A percentile compares a stretch with the other conserved stretches of the same genome.
These are phyloP conservation scores for Aspergillus cristatus DNA, from an alignment of 495 filamentous ascomycete species.

Conservation along the genomic window DNA sequence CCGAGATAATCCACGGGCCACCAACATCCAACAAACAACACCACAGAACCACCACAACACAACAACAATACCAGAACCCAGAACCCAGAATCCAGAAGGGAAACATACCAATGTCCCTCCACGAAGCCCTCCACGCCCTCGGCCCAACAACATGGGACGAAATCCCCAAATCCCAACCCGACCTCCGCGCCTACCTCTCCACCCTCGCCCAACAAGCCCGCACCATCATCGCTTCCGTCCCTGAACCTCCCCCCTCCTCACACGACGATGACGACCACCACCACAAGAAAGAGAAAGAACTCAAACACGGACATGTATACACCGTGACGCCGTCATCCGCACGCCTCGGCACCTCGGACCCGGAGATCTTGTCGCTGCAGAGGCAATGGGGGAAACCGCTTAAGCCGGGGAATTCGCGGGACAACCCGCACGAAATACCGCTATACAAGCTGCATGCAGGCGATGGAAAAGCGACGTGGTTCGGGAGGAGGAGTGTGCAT, in stretches of 20 bases:
- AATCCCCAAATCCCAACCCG: slow-evolving; percentile 44
- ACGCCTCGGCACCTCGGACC: slow-evolving; percentile 42
- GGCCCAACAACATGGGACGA: slow-evolving; percentile 57
- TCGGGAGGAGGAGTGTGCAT: slow-evolving; percentile 78
- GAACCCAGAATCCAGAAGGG: neutral
- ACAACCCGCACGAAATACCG: slow-evolving; percentile 66
- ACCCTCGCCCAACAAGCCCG: slow-evolving; percentile 56
- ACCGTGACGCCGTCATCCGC: slow-evolving; percentile 25
- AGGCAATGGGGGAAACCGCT: slow-evolving; percentile 81
- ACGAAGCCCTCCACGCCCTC: slow-evolving; percentile 69
- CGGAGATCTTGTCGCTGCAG: slow-evolving; percentile 44
- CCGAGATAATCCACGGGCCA: too few species aligned
- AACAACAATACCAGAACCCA: slow-evolving; percentile 1
- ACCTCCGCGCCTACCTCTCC: slow-evolving; percentile 43
- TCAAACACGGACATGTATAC: slow-evolving; percentile 28
- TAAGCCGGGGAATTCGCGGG: slow-evolving; percentile 51
- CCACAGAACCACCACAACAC: neutral
- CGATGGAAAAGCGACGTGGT: slow-evolving; percentile 84
- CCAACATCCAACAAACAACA: too few species aligned
- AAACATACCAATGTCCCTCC: slow-evolving; percentile 53
- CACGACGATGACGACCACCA: neutral
- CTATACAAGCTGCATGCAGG: slow-evolving; percentile 72
- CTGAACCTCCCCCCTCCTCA: slow-evolving; percentile 40
- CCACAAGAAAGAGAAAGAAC: slow-evolving; percentile 16
- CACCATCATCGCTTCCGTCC: slow-evolving; percentile 67